A percentile compares a stretch with the other conserved stretches of the same genome.
phyloP scores from a whole-genome alignment of 192 early-diverging fungal genomes.

The Mortierella antarctica region DNA sequence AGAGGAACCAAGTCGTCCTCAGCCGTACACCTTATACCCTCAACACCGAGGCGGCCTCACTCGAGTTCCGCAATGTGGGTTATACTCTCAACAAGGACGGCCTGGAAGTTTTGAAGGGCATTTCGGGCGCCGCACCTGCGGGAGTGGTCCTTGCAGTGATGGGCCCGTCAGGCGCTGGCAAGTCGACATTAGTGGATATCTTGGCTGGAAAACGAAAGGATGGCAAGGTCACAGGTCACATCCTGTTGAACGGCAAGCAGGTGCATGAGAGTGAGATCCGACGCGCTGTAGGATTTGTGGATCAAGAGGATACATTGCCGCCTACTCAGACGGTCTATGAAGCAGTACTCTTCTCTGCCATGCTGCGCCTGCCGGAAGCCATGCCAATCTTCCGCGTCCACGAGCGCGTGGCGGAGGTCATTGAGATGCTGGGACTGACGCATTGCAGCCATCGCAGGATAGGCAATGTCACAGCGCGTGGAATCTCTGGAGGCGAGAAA shows the following conservation, averaged over 20 bases:
- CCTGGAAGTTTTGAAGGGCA: slow-evolving; percentile 70
- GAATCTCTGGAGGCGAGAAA: slow-evolving; percentile 93
- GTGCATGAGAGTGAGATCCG: slow-evolving; percentile 66
- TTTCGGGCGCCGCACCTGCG: slow-evolving; percentile 78
- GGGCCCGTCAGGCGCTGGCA: slow-evolving; percentile 93
- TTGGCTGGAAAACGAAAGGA: slow-evolving; percentile 75
- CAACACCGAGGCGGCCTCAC: slow-evolving; percentile 33
- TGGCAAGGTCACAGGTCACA: slow-evolving; percentile 63
- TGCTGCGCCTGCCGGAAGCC: slow-evolving; percentile 79
- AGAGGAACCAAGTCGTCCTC: slow-evolving; percentile 20
- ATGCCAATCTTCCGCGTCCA: slow-evolving; percentile 77
- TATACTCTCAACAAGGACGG: slow-evolving; percentile 61
- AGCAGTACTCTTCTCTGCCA: slow-evolving; percentile 89
- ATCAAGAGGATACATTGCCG: slow-evolving; percentile 92
- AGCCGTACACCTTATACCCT: slow-evolving; percentile 18
- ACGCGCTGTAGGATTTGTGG: slow-evolving; percentile 78
- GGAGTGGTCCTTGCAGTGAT: slow-evolving; percentile 89
- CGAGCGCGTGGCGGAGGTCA: slow-evolving; percentile 79
- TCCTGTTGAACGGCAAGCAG: slow-evolving; percentile 62
- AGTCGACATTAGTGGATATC: slow-evolving; percentile 86
- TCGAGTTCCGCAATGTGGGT: slow-evolving; percentile 44
- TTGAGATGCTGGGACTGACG: slow-evolving; percentile 88
- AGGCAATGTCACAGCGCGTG: slow-evolving; percentile 73
- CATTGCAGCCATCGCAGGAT: slow-evolving; percentile 84
- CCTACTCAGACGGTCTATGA: slow-evolving; percentile 91